Percentiles rank a stretch among this genome's conserved stretches.
These are phyloP conservation scores for Gardenia jasminoides DNA, from an alignment of 257 asterid genomes.

Conservation along the genomic window DNA sequence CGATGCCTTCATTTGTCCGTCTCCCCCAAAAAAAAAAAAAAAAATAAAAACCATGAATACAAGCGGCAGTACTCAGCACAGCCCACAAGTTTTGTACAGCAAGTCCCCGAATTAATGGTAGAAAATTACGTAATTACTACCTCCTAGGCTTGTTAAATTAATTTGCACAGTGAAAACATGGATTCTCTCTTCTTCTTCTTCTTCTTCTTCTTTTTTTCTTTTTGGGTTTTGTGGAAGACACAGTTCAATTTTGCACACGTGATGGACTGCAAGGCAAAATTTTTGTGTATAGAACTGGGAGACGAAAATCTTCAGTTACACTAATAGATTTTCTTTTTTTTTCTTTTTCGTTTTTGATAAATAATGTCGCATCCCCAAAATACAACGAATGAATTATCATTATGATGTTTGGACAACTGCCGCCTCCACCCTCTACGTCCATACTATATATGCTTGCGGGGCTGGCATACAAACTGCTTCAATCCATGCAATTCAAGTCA, in stretches of 20 bases:
- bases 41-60: not conserved
- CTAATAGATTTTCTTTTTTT: too few relatives aligned
- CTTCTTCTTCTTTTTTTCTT: too few relatives aligned
- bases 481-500: not conserved
- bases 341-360: too few relatives aligned
- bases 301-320: not conserved
- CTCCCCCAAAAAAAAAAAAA: too few relatives aligned
- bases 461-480: constrained; percentile 8
- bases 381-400: not conserved
- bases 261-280: not conserved
- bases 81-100: not conserved
- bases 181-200: not conserved
- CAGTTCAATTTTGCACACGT: not conserved
- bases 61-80: not conserved
- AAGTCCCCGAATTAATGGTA: too few relatives aligned
- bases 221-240: not conserved
- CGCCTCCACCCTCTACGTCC: not conserved
- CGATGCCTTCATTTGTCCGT: not conserved
- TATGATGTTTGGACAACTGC: not conserved
- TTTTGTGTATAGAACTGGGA: not conserved
- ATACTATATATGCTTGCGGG: not conserved
- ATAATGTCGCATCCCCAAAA: not conserved
- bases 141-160: too few relatives aligned
- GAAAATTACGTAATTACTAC: not conserved
- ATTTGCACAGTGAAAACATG: not conserved